phyloP scores from a whole-genome alignment of 2,329 filamentous ascomycete species.

The Colletotrichum lentis region DNA sequence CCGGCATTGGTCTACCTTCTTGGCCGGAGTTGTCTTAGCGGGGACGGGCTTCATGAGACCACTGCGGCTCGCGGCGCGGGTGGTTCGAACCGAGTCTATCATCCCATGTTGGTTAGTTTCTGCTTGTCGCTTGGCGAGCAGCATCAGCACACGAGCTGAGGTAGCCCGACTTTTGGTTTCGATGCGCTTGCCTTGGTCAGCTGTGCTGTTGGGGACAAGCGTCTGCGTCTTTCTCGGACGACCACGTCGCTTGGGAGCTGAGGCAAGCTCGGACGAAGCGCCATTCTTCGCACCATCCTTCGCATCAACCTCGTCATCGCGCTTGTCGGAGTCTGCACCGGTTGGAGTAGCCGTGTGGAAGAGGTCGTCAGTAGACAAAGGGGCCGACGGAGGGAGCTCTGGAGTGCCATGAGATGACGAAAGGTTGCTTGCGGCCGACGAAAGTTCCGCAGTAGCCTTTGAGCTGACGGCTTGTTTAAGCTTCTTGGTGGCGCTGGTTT shows the following conservation, averaged over 20 bases:
- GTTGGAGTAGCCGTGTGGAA: background rate
- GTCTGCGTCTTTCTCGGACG: slow-evolving; percentile 8
- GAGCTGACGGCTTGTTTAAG: background rate
- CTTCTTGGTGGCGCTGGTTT: background rate
- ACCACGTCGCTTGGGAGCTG: slow-evolving; percentile 5
- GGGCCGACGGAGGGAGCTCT: slow-evolving; percentile 1
- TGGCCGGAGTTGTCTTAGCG: background rate
- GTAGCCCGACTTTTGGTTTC: background rate
- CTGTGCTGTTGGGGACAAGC: background rate
- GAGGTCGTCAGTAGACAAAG: background rate
- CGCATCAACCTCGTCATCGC: background rate
- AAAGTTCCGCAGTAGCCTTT: background rate
- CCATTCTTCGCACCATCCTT: background rate
- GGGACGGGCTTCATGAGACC: background rate
- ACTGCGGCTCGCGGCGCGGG: background rate
- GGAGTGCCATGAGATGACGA: background rate
- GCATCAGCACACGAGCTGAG: background rate
- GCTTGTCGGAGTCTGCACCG: background rate
- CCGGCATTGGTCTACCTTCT: slow-evolving; percentile 12
- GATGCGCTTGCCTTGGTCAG: background rate
- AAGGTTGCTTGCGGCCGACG: background rate
- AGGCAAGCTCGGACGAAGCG: background rate
- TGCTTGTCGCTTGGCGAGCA: background rate
- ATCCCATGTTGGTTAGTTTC: slow-evolving; percentile 7
- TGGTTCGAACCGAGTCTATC: background rate